A percentile compares a stretch with the other conserved stretches of the same genome.
These are phyloP conservation scores for Mycosphaerella sp. DNA, from an alignment of 2,329 filamentous ascomycete species.

Conservation along the genomic window DNA sequence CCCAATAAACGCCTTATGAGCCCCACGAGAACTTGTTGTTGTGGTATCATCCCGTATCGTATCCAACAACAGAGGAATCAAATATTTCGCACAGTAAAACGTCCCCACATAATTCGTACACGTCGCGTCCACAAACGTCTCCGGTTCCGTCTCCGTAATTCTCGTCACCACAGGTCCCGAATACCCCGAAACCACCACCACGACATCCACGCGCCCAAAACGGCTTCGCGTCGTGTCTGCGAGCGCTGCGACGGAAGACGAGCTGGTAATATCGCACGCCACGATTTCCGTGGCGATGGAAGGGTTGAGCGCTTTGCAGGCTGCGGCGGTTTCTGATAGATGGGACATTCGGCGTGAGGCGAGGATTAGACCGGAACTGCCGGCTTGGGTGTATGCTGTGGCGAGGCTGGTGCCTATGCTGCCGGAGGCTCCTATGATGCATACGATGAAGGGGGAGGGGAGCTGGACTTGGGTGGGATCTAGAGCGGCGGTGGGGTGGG, in stretches of 20 bases:
- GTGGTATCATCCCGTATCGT: constrained; percentile 21
- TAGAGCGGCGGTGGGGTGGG: constrained; percentile 5
- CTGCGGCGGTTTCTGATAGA: constrained; percentile 28
- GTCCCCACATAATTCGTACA: constrained; percentile 30
- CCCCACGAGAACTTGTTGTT: too few species aligned
- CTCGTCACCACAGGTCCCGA: constrained; percentile 21
- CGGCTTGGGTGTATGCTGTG: constrained; percentile 33
- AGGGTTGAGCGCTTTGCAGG: constrained; percentile 26
- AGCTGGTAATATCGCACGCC: constrained; percentile 24
- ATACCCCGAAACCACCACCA: constrained; percentile 26
- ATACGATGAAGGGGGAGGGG: constrained; percentile 30
- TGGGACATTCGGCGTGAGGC: constrained; percentile 30
- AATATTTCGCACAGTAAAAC: constrained; percentile 29
- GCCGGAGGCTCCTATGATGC: constrained; percentile 35
- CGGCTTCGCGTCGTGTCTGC: constrained; percentile 13
- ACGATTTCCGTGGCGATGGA: constrained; percentile 27
- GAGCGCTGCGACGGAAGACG: constrained; percentile 18
- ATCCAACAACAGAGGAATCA: constrained; percentile 22
- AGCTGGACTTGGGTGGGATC: constrained; percentile 19
- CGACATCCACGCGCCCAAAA: constrained; percentile 27
- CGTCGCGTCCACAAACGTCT: constrained; percentile 21
- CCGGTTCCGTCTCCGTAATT: constrained; percentile 23
- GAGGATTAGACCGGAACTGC: constrained; percentile 33
- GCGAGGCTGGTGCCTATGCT: constrained; percentile 36
- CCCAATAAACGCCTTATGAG: constrained; percentile 33